phyloP scores from a whole-genome alignment of 176 grass and related monocot genomes.

The Guadua angustifolia region DNA sequence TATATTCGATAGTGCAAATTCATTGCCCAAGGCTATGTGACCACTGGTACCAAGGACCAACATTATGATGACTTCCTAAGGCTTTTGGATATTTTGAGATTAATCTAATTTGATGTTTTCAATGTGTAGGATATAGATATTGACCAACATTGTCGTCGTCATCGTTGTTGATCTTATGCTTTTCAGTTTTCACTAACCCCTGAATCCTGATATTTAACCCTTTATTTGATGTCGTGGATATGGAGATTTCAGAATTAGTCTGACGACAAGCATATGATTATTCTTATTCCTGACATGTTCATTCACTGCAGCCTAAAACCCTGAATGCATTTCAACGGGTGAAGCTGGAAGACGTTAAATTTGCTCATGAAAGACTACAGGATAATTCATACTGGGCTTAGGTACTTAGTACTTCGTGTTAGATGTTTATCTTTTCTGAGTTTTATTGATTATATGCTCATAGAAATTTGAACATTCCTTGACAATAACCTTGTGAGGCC shows the following conservation, averaged over 20 bases:
- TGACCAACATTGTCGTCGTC: no score
- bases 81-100: neutral
- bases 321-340: constrained; percentile 77
- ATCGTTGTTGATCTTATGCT: constrained; percentile 13
- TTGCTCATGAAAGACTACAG: constrained; percentile 70
- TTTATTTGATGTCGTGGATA: neutral
- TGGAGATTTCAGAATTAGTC: neutral
- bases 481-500: no score
- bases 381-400: constrained; percentile 99
- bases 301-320: constrained; percentile 61
- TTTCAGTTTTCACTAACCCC: neutral
- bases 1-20: neutral
- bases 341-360: constrained; percentile 67
- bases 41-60: neutral
- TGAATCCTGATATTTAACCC: neutral
- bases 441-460: no score
- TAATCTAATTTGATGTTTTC: neutral
- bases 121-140: neutral
- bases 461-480: no score
- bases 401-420: no score
- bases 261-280: no score
- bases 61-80: neutral
- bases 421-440: no score
- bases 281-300: neutral
- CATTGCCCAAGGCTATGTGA: neutral